These are phyloP conservation scores for Posidonia oceanica DNA, from an alignment of 116 monocot genomes.

Conservation along the genomic window DNA sequence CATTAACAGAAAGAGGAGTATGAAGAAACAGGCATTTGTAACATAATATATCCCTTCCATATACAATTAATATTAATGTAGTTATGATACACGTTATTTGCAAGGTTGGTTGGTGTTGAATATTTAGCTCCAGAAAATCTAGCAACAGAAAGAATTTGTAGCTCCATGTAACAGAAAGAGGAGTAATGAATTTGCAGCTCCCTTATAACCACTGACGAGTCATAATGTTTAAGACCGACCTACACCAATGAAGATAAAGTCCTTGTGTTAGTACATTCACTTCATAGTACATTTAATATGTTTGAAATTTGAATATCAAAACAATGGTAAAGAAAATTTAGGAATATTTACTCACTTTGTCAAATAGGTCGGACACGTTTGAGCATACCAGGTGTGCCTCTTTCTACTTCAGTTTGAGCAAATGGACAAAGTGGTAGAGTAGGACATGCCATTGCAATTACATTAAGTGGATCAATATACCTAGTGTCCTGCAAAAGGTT, in stretches of 20 bases:
- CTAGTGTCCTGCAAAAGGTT: slow-evolving; percentile 36
- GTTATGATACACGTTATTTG: too few relatives aligned
- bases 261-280: background rate
- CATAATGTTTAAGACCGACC: slow-evolving; percentile 61
- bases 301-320: background rate
- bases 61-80: too few relatives aligned
- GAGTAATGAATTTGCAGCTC: too few relatives aligned
- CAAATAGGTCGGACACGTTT: slow-evolving; percentile 81
- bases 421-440: slow-evolving; percentile 83
- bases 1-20: too few relatives aligned
- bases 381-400: slow-evolving; percentile 79
- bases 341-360: slow-evolving; percentile 40
- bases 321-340: slow-evolving; percentile 1
- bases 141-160: too few relatives aligned
- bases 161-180: too few relatives aligned
- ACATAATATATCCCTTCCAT: too few relatives aligned
- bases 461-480: slow-evolving; percentile 82
- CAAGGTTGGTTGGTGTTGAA: too few relatives aligned
- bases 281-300: background rate
- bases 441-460: slow-evolving; percentile 97
- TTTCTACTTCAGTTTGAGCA: slow-evolving; percentile 90
- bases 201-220: slow-evolving; percentile 72
- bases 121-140: too few relatives aligned
- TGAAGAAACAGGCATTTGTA: too few relatives aligned
- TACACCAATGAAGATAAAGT: slow-evolving; percentile 13